A percentile compares a stretch with the other conserved stretches of the same genome.
Conservation (phyloP, 805 yeast species). For the Candida vartiovaarae region DNA sequence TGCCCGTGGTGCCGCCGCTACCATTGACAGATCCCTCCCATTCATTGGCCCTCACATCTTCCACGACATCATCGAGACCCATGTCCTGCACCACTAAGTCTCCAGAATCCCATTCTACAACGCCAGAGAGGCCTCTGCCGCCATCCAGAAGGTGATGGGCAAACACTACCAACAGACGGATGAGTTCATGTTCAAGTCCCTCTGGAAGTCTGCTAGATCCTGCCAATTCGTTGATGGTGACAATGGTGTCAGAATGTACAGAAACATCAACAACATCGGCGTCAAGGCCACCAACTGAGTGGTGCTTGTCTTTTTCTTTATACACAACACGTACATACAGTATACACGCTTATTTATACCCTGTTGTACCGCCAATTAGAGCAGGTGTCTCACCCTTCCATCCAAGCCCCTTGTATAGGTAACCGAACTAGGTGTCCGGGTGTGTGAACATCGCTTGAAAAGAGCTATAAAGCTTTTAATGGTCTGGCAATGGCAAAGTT, state of each 20-base stretch:
- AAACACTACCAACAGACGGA: slow-evolving; percentile 59
- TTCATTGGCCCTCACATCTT: slow-evolving; percentile 61
- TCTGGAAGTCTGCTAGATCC: slow-evolving; percentile 52
- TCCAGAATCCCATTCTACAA: slow-evolving; percentile 85
- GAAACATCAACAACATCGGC: slow-evolving; percentile 47
- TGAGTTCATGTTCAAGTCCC: slow-evolving; percentile 49
- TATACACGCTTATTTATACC: too few species aligned
- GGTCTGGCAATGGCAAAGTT: too few species aligned
- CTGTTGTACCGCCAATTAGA: too few species aligned
- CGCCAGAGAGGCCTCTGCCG: slow-evolving; percentile 70
- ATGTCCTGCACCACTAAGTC: slow-evolving; percentile 79
- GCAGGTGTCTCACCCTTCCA: too few species aligned
- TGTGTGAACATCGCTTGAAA: too few species aligned
- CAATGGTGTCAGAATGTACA: slow-evolving; percentile 58
- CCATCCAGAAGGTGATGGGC: slow-evolving; percentile 81
- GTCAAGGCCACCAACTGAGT: slow-evolving; percentile 9
- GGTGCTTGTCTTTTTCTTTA: too few species aligned
- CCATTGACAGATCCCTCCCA: slow-evolving; percentile 56
- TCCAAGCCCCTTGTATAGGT: too few species aligned
- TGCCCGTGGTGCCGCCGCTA: slow-evolving; percentile 62
- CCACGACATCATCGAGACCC: slow-evolving; percentile 90
- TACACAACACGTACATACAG: too few species aligned
- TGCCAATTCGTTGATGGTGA: slow-evolving; percentile 72
- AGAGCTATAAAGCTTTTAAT: too few species aligned
- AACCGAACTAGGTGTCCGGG: too few species aligned